Evolutionary conservation across 2,329 filamentous ascomycete genomes (phyloP).

Genomic region (Sclerotinia trifoliorum): DNA sequence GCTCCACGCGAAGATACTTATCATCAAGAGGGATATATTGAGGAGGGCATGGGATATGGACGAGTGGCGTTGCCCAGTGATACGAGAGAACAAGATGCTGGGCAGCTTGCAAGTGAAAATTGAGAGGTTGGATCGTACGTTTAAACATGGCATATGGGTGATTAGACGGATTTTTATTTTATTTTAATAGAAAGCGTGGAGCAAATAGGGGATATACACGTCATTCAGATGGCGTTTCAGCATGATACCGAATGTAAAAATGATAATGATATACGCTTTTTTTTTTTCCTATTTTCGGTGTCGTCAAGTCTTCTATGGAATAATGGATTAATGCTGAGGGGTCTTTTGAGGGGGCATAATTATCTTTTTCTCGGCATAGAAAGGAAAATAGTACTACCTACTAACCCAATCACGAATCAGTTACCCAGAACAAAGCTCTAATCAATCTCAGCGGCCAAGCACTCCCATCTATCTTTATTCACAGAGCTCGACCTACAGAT

Average conservation of each 20-base stretch:
- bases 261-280: not conserved
- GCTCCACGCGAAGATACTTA: constrained; percentile 18
- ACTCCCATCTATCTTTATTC: not conserved
- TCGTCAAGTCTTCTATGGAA: not conserved
- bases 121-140: not conserved
- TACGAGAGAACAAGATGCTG: constrained; percentile 13
- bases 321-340: no score
- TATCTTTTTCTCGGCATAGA: no score
- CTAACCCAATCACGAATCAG: no score
- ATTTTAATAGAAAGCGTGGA: not conserved
- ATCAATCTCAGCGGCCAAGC: no score
- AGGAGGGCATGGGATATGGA: constrained; percentile 18
- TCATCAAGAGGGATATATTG: constrained; percentile 18
- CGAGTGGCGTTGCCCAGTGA: constrained; percentile 8
- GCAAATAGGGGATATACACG: no score
- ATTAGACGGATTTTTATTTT: not conserved
- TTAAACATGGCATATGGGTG: not conserved
- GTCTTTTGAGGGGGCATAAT: no score
- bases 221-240: not conserved
- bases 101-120: constrained; percentile 14
- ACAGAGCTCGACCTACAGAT: not conserved
- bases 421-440: no score
- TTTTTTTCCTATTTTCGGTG: not conserved
- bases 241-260: not conserved
- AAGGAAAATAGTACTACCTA: no score